Base-by-base conservation (phyloP, 345 rosid species). In the Hypericum perforatum region DNA sequence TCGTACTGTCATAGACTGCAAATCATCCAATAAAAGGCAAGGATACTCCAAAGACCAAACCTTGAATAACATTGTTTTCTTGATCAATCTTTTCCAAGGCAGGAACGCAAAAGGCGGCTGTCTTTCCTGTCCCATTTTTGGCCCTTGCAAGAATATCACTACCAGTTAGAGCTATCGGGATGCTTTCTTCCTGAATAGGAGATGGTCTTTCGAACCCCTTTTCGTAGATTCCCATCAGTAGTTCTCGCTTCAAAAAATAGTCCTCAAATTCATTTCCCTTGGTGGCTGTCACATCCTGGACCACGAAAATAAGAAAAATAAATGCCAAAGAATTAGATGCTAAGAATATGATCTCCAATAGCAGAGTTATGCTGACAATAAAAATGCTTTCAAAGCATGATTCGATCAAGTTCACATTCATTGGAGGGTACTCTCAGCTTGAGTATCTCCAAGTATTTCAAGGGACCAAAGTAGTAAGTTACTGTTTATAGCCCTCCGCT, bases 101-200 rank as follows among this genome's bases (percentile, higher is more conserved):
- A 39, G 99, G 99, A 66, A 94, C 57, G 68, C 97, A 94, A 74
- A 94, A 94, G 41, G 99, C 99, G 41, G 97, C 99, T 7, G 99
- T 94, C 71, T 94, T 94, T 54, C 99, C 99, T 8, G 99, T 94
- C 12, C 99, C 99, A 70, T 94, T 89, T 75, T 94, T 94, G 37
- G 99, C 97, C 81, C 99, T 84, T 60, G 99, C 99, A 63, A 94
- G 95, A 75, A 94, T 89, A 70, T 94, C 99, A 58, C 99, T 82
- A 53, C 99, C 99, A 22, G 97, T 89, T 67, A 94, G 80, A 62
- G 99, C 99, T 76, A 94, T 89, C 14, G 99, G 99, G 72, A 94
- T 94, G 68, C 99, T 94, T 80, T 94, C 99, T 80, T 94, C 99
- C 63, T 94, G 99, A 61, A 94, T 89, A 6, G 99, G 99, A 60